Conservation (phyloP, 257 asterid species). For the Salvia splendens region DNA sequence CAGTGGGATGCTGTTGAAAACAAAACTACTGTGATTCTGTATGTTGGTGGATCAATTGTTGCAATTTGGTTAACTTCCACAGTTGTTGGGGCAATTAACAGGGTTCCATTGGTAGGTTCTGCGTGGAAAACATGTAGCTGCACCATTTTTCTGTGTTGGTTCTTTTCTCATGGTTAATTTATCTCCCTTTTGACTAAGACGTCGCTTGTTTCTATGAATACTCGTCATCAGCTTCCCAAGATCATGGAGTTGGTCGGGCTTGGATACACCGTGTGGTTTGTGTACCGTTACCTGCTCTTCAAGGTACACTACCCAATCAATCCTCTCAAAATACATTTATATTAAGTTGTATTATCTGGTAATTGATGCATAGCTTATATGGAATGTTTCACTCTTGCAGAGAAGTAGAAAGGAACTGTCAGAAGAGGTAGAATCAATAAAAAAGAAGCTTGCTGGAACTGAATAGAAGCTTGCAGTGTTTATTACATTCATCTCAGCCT, state of each 20-base stretch:
- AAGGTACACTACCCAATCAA: constrained; percentile 49
- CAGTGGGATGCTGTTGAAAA: constrained; percentile 97
- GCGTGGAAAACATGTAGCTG: no score
- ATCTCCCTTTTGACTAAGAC: no score
- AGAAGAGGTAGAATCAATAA: constrained; percentile 70
- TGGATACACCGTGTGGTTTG: constrained; percentile 99
- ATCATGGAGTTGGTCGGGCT: constrained; percentile 95
- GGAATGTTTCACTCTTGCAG: constrained; percentile 42
- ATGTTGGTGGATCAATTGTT: constrained; percentile 87
- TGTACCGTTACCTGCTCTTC: constrained; percentile 96
- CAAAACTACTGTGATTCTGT: constrained; percentile 72
- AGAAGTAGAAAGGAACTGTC: constrained; percentile 89
- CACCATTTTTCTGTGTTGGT: no score
- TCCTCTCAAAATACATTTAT: background rate
- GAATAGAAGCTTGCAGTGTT: constrained; percentile 43
- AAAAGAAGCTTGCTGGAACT: constrained; percentile 88
- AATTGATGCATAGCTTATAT: background rate
- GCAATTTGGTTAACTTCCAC: constrained; percentile 81
- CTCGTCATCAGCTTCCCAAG: constrained; percentile 76
- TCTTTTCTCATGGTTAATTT: no score
- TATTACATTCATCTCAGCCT: constrained; percentile 4
- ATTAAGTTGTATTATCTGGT: background rate
- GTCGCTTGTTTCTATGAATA: no score
- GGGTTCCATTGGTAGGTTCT: constrained; percentile 77
- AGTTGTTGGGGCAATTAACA: constrained; percentile 79